Evolutionary conservation across 257 asterid genomes (phyloP).

Genomic region (Gentiana straminea): DNA sequence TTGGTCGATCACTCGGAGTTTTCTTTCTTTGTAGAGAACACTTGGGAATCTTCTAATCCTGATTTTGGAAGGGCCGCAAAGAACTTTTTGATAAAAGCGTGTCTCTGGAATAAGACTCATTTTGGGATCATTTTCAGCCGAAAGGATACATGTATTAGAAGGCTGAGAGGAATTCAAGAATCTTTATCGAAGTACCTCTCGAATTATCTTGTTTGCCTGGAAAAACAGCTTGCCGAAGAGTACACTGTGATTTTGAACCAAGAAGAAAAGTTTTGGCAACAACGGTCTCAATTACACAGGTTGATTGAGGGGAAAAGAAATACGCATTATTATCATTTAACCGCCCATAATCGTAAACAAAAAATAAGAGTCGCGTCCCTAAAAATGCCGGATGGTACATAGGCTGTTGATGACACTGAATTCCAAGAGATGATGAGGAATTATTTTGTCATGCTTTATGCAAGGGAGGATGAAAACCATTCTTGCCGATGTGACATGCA

Average conservation of each 20-base stretch:
- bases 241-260: background rate
- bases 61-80: no score
- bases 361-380: background rate
- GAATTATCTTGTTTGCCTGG: background rate
- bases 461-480: no score
- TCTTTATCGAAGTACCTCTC: background rate
- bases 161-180: background rate
- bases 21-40: no score
- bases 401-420: background rate
- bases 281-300: background rate
- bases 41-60: no score
- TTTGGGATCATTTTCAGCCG: background rate
- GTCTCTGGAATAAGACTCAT: background rate
- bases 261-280: background rate
- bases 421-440: background rate
- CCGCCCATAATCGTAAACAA: background rate
- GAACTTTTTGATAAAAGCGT: no score
- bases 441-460: no score
- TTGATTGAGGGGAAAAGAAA: background rate
- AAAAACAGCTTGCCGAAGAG: background rate
- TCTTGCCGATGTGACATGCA: no score
- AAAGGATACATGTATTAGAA: background rate
- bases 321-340: background rate
- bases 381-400: background rate
- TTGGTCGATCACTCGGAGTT: no score